phyloP scores from a whole-genome alignment of 345 rosid genomes.

The Euphorbia tirucalli region DNA sequence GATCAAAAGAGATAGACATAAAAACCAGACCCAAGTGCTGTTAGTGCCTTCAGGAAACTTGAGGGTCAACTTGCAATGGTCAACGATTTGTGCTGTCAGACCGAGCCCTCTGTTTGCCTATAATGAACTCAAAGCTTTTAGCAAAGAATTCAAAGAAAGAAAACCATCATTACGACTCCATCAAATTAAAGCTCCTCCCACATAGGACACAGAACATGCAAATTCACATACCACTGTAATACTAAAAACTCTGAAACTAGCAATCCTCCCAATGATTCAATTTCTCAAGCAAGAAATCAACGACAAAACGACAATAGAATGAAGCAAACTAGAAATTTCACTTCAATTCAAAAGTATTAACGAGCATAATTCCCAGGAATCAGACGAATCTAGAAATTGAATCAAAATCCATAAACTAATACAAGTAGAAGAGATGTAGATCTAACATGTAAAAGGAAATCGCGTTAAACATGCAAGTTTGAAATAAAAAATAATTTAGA shows the following conservation, averaged over 20 bases:
- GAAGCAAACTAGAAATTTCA: background rate
- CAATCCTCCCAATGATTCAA: background rate
- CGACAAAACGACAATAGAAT: no score
- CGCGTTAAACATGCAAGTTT: background rate
- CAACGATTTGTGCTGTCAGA: constrained; percentile 61
- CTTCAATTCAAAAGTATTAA: background rate
- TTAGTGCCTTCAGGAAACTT: constrained; percentile 93
- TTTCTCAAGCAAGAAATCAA: background rate
- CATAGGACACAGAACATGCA: background rate
- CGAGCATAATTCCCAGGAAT: background rate
- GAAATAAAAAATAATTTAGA: background rate
- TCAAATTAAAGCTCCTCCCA: background rate
- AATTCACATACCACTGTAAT: background rate
- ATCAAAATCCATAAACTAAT: background rate
- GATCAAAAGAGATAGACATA: background rate
- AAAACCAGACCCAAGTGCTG: constrained; percentile 78
- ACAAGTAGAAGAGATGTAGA: background rate
- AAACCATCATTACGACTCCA: background rate
- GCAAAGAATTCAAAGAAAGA: background rate
- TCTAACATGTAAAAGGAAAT: background rate
- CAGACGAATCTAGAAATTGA: background rate
- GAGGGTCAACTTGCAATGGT: constrained; percentile 77
- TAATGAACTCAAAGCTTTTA: constrained; percentile 5
- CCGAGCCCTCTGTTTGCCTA: constrained; percentile 93
- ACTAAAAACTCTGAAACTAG: background rate